A percentile compares a stretch with the other conserved stretches of the same genome.
These are phyloP conservation scores for Penstemon barbatus DNA, from an alignment of 257 asterid species.

Conservation along the genomic window DNA sequence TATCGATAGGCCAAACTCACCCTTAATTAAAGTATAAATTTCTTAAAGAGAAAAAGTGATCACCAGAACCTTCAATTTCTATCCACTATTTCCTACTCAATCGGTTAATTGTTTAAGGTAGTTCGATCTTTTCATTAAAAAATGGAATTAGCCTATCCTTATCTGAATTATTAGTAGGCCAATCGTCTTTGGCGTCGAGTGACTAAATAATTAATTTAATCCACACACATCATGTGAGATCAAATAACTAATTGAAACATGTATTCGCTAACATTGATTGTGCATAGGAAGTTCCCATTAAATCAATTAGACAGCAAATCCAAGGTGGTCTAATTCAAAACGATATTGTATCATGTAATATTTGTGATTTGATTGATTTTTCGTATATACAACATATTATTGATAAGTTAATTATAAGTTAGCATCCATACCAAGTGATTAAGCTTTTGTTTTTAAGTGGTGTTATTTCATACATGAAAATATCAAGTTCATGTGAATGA, in stretches of 20 bases:
- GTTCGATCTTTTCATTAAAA: no score
- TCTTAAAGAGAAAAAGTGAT: no score
- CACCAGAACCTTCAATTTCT: no score
- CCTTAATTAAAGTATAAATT: no score
- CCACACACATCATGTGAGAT: neutral
- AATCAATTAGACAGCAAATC: neutral
- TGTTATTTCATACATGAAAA: neutral
- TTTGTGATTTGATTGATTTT: neutral
- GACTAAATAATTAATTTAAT: neutral
- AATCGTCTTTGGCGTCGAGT: neutral
- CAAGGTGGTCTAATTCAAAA: neutral
- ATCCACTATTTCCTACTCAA: no score
- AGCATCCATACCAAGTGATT: neutral
- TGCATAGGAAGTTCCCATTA: neutral
- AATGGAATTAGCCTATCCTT: no score
- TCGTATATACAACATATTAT: neutral
- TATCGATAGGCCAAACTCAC: no score
- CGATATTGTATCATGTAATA: neutral
- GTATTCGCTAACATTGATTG: neutral
- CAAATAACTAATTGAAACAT: neutral
- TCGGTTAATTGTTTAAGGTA: neutral
- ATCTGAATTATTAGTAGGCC: neutral
- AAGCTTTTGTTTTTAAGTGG: neutral
- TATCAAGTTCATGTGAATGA: neutral
- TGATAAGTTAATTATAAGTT: neutral